Conservation (phyloP, 352 stramenopile genomes). For the Pythium chondricola region DNA sequence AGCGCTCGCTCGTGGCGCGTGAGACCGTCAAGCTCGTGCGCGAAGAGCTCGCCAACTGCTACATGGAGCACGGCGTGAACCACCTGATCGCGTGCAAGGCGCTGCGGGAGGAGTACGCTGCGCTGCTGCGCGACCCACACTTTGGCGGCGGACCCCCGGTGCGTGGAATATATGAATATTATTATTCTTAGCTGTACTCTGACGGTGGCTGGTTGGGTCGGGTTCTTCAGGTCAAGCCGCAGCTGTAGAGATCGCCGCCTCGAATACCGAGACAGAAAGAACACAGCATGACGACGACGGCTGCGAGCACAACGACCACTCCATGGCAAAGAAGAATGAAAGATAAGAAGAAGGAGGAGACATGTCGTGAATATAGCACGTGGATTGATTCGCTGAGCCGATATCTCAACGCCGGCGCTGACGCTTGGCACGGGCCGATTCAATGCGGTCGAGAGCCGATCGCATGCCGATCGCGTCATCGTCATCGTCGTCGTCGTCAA, state of each 20-base stretch:
- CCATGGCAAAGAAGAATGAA: too few species aligned
- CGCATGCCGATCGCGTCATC: slow-evolving; percentile 19
- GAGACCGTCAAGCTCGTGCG: slow-evolving; percentile 82
- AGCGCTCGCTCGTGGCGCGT: slow-evolving; percentile 65
- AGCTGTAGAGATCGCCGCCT: too few species aligned
- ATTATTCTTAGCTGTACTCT: neutral
- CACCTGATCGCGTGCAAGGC: slow-evolving; percentile 84
- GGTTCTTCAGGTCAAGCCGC: slow-evolving; percentile 5
- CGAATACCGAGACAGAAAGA: too few species aligned
- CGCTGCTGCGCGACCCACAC: slow-evolving; percentile 74
- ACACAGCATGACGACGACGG: too few species aligned
- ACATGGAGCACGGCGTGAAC: slow-evolving; percentile 86
- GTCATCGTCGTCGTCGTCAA: slow-evolving; percentile 10
- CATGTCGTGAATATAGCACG: too few species aligned
- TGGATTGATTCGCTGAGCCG: too few species aligned
- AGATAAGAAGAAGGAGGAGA: too few species aligned
- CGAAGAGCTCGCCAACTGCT: slow-evolving; percentile 81
- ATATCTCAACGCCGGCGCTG: slow-evolving; percentile 21
- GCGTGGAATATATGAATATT: neutral
- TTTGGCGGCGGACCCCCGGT: slow-evolving; percentile 67
- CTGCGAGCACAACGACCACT: too few species aligned
- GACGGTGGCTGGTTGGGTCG: neutral
- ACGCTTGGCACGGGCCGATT: slow-evolving; percentile 41
- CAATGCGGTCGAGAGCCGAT: slow-evolving; percentile 29
- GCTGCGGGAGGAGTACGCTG: slow-evolving; percentile 77